Evolutionary conservation across 768 basidiomycete genomes (phyloP), one percentile per base, ranked within the genome.

Genomic region (Ramaria rubella): DNA sequence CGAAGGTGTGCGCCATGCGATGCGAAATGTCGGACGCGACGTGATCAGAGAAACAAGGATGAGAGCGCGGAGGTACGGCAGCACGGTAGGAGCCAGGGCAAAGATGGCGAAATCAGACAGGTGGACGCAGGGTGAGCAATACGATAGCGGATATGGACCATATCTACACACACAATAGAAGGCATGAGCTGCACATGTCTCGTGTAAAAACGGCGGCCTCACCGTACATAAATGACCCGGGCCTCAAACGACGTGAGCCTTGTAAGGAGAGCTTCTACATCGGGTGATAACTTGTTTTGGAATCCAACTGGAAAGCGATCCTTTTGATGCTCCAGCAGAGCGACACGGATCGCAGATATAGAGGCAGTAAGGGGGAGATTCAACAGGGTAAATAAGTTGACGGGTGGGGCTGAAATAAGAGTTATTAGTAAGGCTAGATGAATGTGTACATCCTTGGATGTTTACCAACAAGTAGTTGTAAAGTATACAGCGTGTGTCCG

Each of bases 1-100:
- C 8, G 30, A 26, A 17, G 49, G 49, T 30, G 49, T 51, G 33
- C 49, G 49, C 49, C 49, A 51, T 24, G 49, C 49, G 8, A 17
- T 29, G 17, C 49, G 49, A n/a, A 15, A 17, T 1, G 30, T 31
- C 24, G 33, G 30, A 24, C 49, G 49, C 24, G 49, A 34, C n/a
- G 49, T 51, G 49, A 51, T 2, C 30, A 51, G 17, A 2, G 49
- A 51, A 2, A 24, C 17, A 24, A 51, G 30, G 15, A 51, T 31
- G 49, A 51, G 30, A 1, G 49, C 15, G 29, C 33, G 29, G 30
- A 51, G 21, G 49, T 51, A 51, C 3, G 49, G 49, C 1, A 51
- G 29, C 8, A 51, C 49, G 4, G 30, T 51, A 3, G 49, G 49
- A 1, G 49, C 49, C 14, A 51, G 21, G 2, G 49, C 29, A 21